Evolutionary conservation across 2,329 filamentous ascomycete species (phyloP).

Genomic region (Tothia fuscella): DNA sequence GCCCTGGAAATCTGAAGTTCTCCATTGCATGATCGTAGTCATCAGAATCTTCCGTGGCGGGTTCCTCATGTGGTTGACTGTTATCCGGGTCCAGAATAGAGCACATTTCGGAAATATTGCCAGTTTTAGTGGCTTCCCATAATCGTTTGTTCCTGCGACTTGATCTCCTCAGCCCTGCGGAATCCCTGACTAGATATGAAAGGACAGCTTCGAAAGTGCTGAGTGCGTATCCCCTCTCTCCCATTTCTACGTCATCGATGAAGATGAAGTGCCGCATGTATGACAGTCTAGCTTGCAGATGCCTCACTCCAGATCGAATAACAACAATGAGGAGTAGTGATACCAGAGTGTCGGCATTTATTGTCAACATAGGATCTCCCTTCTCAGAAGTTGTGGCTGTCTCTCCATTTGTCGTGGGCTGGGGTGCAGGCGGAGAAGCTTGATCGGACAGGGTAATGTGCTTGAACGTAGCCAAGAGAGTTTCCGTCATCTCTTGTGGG

Average conservation of each 20-base stretch:
- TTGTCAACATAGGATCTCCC: constrained; percentile 44
- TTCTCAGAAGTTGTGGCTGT: constrained; percentile 33
- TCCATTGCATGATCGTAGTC: constrained; percentile 5
- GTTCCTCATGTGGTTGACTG: background rate
- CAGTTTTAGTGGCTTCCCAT: constrained; percentile 77
- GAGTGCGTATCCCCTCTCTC: constrained; percentile 89
- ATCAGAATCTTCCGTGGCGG: background rate
- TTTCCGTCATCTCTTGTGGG: constrained; percentile 80
- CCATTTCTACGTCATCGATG: constrained; percentile 92
- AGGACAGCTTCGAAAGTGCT: constrained; percentile 94
- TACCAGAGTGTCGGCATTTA: constrained; percentile 84
- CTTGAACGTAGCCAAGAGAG: constrained; percentile 54
- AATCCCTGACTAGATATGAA: constrained; percentile 74
- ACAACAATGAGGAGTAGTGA: constrained; percentile 85
- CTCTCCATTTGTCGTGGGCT: constrained; percentile 2
- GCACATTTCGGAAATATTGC: constrained; percentile 62
- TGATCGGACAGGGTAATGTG: constrained; percentile 18
- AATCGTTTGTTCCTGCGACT: constrained; percentile 76
- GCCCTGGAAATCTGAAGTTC: background rate
- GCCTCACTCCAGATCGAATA: constrained; percentile 76
- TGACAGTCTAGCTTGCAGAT: constrained; percentile 76
- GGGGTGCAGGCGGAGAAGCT: background rate
- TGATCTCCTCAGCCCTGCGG: constrained; percentile 66
- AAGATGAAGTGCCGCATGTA: constrained; percentile 98
- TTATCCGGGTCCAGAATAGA: constrained; percentile 60